Conservation (phyloP, 805 yeast genomes). For the Candida ovalis region DNA sequence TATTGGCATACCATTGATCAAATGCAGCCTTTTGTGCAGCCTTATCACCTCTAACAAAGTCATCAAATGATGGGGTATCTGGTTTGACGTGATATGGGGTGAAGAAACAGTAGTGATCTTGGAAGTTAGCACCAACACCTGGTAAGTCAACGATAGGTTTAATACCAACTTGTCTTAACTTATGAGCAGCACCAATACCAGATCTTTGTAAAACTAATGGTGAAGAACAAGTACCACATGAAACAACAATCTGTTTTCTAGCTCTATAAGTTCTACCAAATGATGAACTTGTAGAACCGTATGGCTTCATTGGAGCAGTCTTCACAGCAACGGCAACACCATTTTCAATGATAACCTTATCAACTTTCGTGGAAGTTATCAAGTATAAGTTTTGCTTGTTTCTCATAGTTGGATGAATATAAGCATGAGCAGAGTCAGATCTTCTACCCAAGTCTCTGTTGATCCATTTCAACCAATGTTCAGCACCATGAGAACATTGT, state of each 20-base stretch:
- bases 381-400: conserved; percentile 24
- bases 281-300: conserved; percentile 12
- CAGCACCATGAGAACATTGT: conserved; percentile 25
- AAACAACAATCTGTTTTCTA: conserved; percentile 41
- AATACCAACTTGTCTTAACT: conserved; percentile 25
- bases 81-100: conserved; percentile 27
- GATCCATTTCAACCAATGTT: conserved; percentile 29
- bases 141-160: conserved; percentile 29
- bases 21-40: conserved; percentile 25
- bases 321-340: conserved; percentile 25
- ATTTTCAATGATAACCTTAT: conserved; percentile 25
- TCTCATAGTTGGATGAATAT: conserved; percentile 29
- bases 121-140: conserved; percentile 31
- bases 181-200: conserved; percentile 36
- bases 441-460: conserved; percentile 30
- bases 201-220: conserved; percentile 47
- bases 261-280: conserved; percentile 28
- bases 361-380: conserved; percentile 25
- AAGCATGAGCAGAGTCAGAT: conserved; percentile 29
- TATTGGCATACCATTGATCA: conserved; percentile 29
- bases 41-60: conserved; percentile 26
- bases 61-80: conserved; percentile 26
- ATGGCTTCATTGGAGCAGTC: conserved; percentile 23
- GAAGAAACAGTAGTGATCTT: conserved; percentile 30
- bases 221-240: conserved; percentile 45